Conservation (phyloP, 73 alveolate genomes). For the Paramecium tetraurelia region DNA sequence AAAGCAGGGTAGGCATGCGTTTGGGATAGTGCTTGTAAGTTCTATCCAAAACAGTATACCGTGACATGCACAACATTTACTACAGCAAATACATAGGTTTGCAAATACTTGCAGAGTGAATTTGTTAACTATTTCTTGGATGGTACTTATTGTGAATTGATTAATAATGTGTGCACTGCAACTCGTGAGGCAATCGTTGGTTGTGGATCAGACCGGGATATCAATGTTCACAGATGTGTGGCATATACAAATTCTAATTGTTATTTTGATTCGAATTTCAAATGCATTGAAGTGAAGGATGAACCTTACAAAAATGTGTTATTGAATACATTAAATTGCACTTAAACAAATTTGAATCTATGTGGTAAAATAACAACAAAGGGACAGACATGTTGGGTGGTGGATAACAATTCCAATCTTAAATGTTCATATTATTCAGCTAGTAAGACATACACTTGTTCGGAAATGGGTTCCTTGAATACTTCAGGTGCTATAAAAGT, state of each 20-base stretch:
- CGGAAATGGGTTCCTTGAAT: neutral
- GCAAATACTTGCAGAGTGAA: neutral
- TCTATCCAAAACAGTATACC: neutral
- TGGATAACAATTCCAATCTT: neutral
- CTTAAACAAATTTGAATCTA: neutral
- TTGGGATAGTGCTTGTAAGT: neutral
- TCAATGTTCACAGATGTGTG: slow-evolving; percentile 8
- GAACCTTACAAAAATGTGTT: neutral
- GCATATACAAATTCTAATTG: neutral
- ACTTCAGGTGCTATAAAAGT: neutral
- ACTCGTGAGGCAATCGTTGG: neutral
- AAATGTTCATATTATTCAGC: neutral
- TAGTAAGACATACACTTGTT: neutral
- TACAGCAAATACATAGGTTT: neutral
- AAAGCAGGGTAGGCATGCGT: slow-evolving; percentile 1
- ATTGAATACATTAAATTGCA: neutral
- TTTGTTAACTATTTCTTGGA: neutral
- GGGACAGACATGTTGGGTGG: slow-evolving; percentile 17
- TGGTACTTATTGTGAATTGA: neutral
- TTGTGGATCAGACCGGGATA: neutral
- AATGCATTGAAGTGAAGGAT: neutral
- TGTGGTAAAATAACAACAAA: neutral
- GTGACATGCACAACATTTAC: neutral
- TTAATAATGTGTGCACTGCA: neutral
- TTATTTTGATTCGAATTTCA: neutral